Base-by-base conservation (phyloP, 2,329 filamentous ascomycete species). In the Pseudocercospora macadamiae region DNA sequence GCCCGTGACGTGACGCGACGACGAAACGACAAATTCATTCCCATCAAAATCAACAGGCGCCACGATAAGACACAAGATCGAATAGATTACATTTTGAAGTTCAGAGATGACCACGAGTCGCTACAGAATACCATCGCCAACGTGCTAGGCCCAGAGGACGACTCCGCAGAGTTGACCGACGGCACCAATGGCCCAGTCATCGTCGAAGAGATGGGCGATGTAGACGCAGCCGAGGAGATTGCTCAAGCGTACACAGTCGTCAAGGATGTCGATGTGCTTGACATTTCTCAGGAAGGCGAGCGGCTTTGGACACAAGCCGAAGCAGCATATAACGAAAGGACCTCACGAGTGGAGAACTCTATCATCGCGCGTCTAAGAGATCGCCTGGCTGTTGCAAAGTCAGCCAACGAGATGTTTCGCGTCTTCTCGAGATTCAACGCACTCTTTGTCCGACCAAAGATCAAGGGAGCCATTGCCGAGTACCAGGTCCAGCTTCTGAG, bases 401-500 rank as follows among this genome's bases (percentile, higher is more conserved):
- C 92, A 62, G 95, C 95, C 37, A 97, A 96, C 72, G 96, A 99
- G 77, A 99, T 99, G 95, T 99, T 99, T 75, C 90, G 96, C 55
- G 95, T 99, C 62, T 99, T 99, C 75, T 97, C 95, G 54, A 97
- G 97, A 74, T 99, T 99, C 84, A 99, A 99, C 73, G 95, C 95
- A 1, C 87, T 99, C 26, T 96, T 99, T 68, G 93, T 99, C 57
- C 87, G 95, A 60, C 95, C 95, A n/a, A 99, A 99, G 82, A 97
- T 99, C 77, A 89, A 95, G 65, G 93, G 96, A 66, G 96, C 95
- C 55, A 99, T 99, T 70, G 90, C 92, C 42, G 93, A 99, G 77
- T 99, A 99, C 73, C 95, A 99, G 75, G 95, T 93, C 3, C 93
- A 97, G 75, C 86, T 99, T 30, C 96, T 99, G 74, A 93, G 97